These are phyloP conservation scores for Botrytis deweyae DNA, from an alignment of 2,329 filamentous ascomycete genomes.

Conservation along the genomic window DNA sequence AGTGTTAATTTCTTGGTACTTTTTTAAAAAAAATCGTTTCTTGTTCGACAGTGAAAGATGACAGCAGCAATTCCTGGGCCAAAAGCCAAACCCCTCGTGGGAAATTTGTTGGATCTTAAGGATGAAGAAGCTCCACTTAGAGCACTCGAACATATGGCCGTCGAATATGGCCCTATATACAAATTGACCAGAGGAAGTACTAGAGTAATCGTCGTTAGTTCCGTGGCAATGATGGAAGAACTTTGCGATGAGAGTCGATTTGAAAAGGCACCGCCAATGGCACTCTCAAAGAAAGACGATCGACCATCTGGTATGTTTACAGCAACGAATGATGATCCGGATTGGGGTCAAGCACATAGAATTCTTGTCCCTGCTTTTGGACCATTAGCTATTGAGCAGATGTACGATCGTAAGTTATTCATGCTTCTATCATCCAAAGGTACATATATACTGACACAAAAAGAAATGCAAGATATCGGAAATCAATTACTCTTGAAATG, in stretches of 20 bases:
- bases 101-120: not conserved
- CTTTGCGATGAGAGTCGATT: slow-evolving; percentile 10
- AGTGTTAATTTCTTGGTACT: not conserved
- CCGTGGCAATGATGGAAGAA: slow-evolving; percentile 8
- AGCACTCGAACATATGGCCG: slow-evolving; percentile 16
- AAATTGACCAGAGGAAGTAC: not conserved
- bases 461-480: slow-evolving; percentile 64
- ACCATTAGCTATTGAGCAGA: slow-evolving; percentile 61
- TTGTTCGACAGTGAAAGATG: not conserved
- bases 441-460: not conserved
- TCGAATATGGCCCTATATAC: slow-evolving; percentile 10
- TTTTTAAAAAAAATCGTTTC: not conserved
- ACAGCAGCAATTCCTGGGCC: not conserved
- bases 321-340: slow-evolving; percentile 44
- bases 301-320: slow-evolving; percentile 25
- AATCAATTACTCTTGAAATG: slow-evolving; percentile 65
- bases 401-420: slow-evolving; percentile 52
- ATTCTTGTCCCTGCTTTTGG: slow-evolving; percentile 67
- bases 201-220: not conserved
- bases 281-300: slow-evolving; percentile 21
- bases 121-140: not conserved
- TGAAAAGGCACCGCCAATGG: slow-evolving; percentile 17
- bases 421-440: not conserved
- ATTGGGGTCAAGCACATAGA: slow-evolving; percentile 67
- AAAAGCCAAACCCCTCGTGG: not conserved